These are phyloP conservation scores for Diaporthe citriasiana DNA, from an alignment of 2,329 filamentous ascomycete genomes.

Conservation along the genomic window DNA sequence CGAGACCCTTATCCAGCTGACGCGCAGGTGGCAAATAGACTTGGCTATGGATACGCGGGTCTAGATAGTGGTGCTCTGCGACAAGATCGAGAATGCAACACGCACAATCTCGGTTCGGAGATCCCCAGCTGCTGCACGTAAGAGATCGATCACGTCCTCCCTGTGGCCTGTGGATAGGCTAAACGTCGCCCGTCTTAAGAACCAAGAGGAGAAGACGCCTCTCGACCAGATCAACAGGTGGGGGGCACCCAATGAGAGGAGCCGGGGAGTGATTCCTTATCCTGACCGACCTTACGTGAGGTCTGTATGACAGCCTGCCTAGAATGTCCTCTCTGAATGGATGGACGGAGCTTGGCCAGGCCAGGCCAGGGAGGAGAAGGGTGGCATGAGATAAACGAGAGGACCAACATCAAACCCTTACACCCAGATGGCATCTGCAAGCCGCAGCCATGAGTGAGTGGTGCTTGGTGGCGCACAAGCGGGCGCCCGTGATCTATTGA, in stretches of 20 bases:
- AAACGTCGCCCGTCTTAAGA: conserved; percentile 25
- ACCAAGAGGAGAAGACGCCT: not conserved
- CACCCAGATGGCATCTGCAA: conserved; percentile 36
- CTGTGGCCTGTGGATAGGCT: conserved; percentile 30
- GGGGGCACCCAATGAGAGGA: conserved; percentile 9
- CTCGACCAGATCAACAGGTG: conserved; percentile 11
- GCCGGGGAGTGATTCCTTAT: conserved; percentile 3
- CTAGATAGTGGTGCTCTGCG: not conserved
- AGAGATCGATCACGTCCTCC: conserved; percentile 36
- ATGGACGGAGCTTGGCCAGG: conserved; percentile 9
- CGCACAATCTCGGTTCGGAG: conserved; percentile 39
- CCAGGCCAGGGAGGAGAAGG: not conserved
- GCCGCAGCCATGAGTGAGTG: conserved; percentile 34
- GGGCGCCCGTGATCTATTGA: conserved; percentile 43
- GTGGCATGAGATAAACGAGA: conserved; percentile 9
- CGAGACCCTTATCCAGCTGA: conserved; percentile 23
- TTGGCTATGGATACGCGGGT: not conserved
- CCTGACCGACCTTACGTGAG: conserved; percentile 8
- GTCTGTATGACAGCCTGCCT: conserved; percentile 18
- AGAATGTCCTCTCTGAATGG: not conserved
- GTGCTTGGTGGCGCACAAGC: conserved; percentile 37
- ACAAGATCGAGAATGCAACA: conserved; percentile 30
- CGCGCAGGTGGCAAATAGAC: not conserved
- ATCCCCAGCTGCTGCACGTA: conserved; percentile 38
- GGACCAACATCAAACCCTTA: not conserved